Conservation (phyloP, 2,329 filamentous ascomycete genomes). For the Huntiella bhutanensis region DNA sequence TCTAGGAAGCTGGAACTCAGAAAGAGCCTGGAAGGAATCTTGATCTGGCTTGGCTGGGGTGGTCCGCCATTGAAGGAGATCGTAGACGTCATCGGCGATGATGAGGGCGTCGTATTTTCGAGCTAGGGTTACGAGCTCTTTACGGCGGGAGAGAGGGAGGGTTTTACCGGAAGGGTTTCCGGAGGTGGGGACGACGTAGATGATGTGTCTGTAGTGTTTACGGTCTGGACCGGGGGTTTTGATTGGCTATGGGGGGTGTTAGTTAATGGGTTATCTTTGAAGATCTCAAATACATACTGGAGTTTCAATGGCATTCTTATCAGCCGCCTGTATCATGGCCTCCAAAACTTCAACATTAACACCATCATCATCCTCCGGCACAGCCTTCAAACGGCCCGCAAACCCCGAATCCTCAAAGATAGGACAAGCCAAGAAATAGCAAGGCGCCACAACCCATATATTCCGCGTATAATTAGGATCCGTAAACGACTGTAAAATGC, state of each 20-base stretch:
- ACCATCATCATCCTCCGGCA: constrained; percentile 62
- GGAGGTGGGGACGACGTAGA: constrained; percentile 79
- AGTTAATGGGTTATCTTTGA: not conserved
- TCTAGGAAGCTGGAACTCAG: constrained; percentile 44
- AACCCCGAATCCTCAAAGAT: constrained; percentile 74
- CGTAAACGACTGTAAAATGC: constrained; percentile 59
- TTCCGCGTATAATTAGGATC: constrained; percentile 57
- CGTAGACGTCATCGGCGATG: constrained; percentile 83
- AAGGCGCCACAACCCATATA: constrained; percentile 66
- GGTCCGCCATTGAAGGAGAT: constrained; percentile 64
- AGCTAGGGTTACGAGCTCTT: constrained; percentile 55
- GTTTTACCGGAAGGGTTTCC: constrained; percentile 75
- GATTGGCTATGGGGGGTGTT: constrained; percentile 20
- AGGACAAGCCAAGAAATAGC: constrained; percentile 69
- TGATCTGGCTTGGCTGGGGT: constrained; percentile 13
- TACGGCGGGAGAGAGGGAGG: constrained; percentile 50
- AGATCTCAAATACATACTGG: not conserved
- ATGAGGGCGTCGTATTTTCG: constrained; percentile 65
- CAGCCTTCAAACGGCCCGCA: constrained; percentile 41
- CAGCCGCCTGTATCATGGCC: constrained; percentile 16
- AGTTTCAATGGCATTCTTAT: constrained; percentile 14
- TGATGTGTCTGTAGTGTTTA: constrained; percentile 70
- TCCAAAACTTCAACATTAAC: constrained; percentile 40
- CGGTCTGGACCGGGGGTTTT: constrained; percentile 39
- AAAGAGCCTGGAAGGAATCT: constrained; percentile 10